Base-by-base conservation (phyloP, 2,329 filamentous ascomycete genomes). In the Monosporascus sp. region DNA sequence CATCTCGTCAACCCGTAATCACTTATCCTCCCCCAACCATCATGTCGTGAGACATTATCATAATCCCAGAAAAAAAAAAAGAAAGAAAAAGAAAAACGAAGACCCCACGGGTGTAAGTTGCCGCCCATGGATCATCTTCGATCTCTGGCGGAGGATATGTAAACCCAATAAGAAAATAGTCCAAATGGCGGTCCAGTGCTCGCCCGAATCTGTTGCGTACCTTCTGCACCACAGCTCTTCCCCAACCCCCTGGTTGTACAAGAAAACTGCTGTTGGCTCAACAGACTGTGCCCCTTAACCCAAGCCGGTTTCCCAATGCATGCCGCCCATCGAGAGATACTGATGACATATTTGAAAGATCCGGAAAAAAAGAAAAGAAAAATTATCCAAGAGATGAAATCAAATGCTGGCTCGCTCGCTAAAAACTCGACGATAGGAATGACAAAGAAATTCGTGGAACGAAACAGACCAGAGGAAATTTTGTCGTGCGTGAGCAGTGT, bases 321-420 rank as follows among this genome's bases (percentile, higher is more conserved):
- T 46, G 17, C 43, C 43, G n/a, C 24, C 43, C 43, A 19, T 27
- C 43, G 24, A 46, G 56, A 49, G 54, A 52, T 52, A 19, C 40
- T 34, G 49, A 41, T 19, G 45, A 7, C 43, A 37, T 22, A 46
- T 16, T n/a, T 8, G 11, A 24, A 24, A 46, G 22, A 46, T 8
- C 43, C 24, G 1, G 1, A 8, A 14, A 50, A 45, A 34, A 22
- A 50, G 53, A 51, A 53, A 54, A 61, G 56, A 59, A 59, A 53
- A 64, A 61, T 63, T 59, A 61, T 54, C 53, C 56, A 63, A 66
- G 64, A 55, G 65, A 64, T 66, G 61, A 65, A 67, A 64, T 64
- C 67, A 69, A 66, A 72, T 66, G 73, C 69, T 70, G 66, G 64
- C 66, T 71, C 65, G 65, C 66, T 68, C 67, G 66, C 67, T 71